Conservation (phyloP, 2,329 filamentous ascomycete genomes). For the Ceratocystis ficicola region DNA sequence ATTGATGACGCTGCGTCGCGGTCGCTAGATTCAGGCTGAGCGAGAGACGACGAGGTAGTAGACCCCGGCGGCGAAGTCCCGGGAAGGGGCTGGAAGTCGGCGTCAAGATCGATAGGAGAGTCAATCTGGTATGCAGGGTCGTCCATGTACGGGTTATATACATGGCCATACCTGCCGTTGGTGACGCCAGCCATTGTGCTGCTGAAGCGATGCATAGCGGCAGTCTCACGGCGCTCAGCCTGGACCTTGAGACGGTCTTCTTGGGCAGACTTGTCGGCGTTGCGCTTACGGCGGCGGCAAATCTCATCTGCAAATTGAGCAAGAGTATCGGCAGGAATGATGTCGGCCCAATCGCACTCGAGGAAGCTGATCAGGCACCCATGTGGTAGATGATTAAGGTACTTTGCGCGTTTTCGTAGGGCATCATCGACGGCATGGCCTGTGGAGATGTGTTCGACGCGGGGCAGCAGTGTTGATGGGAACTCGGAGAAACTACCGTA, state of each 20-base stretch:
- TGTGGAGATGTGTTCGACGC: slow-evolving; percentile 78
- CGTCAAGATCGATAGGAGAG: slow-evolving; percentile 36
- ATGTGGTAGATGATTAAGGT: slow-evolving; percentile 71
- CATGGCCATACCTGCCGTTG: neutral
- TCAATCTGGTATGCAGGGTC: slow-evolving; percentile 22
- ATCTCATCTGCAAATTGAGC: slow-evolving; percentile 65
- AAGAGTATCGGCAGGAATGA: slow-evolving; percentile 64
- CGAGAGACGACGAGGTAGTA: neutral
- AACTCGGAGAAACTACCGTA: slow-evolving; percentile 75
- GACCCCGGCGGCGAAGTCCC: slow-evolving; percentile 41
- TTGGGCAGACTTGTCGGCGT: slow-evolving; percentile 68
- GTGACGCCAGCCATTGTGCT: slow-evolving; percentile 26
- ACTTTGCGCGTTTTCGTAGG: slow-evolving; percentile 71
- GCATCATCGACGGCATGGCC: slow-evolving; percentile 80
- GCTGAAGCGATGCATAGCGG: slow-evolving; percentile 46
- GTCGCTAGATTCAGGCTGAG: neutral
- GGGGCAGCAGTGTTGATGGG: slow-evolving; percentile 72
- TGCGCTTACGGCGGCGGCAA: slow-evolving; percentile 60
- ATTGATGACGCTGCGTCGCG: slow-evolving; percentile 24
- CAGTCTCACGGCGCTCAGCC: slow-evolving; percentile 67
- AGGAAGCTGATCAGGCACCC: slow-evolving; percentile 87
- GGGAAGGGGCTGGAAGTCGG: slow-evolving; percentile 54
- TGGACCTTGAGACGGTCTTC: slow-evolving; percentile 77
- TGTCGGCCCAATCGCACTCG: slow-evolving; percentile 91
- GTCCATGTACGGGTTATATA: neutral